These are phyloP conservation scores for Metschnikowia santaceciliae DNA, from an alignment of 805 yeast species.

Conservation along the genomic window DNA sequence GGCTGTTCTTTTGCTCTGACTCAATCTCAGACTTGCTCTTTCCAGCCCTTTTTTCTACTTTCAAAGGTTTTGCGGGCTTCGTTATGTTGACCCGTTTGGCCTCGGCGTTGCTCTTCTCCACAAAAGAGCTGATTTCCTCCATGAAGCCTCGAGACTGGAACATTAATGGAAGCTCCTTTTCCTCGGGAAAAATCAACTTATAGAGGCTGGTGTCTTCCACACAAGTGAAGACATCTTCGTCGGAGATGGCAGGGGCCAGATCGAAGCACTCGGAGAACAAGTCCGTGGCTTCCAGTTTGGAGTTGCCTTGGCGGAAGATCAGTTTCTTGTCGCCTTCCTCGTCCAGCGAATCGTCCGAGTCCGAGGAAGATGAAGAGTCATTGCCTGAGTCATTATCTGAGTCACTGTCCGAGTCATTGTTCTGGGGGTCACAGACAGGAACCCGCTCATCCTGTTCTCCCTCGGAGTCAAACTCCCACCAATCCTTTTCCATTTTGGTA, in stretches of 20 bases:
- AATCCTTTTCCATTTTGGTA: constrained; percentile 3
- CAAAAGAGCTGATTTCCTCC: not conserved
- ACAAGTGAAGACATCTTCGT: not conserved
- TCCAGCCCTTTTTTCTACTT: no score
- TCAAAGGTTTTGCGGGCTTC: no score
- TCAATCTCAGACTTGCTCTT: no score
- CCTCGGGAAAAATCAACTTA: constrained; percentile 2
- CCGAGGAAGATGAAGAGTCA: not conserved
- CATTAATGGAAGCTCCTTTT: not conserved
- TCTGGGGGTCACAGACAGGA: not conserved
- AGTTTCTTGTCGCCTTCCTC: not conserved
- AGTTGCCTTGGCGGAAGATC: not conserved
- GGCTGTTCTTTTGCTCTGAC: no score
- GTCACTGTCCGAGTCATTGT: not conserved
- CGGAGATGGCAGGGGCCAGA: not conserved
- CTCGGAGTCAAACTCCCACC: constrained; percentile 11
- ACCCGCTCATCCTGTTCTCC: not conserved
- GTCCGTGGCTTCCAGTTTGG: not conserved
- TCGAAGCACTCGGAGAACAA: constrained; percentile 4
- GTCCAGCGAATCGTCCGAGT: constrained; percentile 5
- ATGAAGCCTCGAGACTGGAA: not conserved
- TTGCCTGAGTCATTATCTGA: not conserved
- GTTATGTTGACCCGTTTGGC: not conserved
- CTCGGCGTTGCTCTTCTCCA: not conserved
- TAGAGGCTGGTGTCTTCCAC: not conserved